phyloP scores from a whole-genome alignment of 768 basidiomycete species.

The Hericium coralloides region DNA sequence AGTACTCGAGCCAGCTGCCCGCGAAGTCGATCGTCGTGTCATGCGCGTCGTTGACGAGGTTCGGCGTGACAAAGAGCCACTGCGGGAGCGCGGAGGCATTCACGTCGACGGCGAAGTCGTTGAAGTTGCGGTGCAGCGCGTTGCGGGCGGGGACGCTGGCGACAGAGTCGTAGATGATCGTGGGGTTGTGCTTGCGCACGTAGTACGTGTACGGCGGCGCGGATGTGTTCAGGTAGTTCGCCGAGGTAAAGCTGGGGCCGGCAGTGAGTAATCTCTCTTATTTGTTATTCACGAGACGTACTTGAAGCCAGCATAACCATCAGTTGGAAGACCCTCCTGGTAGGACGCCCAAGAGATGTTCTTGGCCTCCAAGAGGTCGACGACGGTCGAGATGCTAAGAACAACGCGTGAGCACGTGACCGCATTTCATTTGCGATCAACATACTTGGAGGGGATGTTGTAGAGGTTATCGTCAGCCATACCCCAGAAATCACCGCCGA shows the following conservation, averaged over 20 bases:
- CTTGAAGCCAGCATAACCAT: constrained; percentile 29
- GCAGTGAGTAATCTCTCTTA: neutral
- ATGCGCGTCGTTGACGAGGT: constrained; percentile 48
- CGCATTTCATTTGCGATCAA: neutral
- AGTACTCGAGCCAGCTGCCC: constrained; percentile 37
- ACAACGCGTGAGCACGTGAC: neutral
- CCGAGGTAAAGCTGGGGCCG: constrained; percentile 23
- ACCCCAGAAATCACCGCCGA: constrained; percentile 48
- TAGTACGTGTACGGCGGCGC: constrained; percentile 38
- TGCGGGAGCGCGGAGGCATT: constrained; percentile 42
- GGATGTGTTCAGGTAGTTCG: constrained; percentile 29
- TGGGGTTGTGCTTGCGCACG: constrained; percentile 48
- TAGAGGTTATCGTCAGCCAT: constrained; percentile 33
- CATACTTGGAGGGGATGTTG: constrained; percentile 17
- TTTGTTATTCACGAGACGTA: neutral
- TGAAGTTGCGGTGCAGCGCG: constrained; percentile 46
- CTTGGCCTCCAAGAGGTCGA: constrained; percentile 51
- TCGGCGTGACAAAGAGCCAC: constrained; percentile 57
- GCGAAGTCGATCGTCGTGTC: constrained; percentile 47
- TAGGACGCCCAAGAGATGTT: constrained; percentile 54
- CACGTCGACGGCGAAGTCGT: constrained; percentile 50
- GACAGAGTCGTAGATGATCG: constrained; percentile 43
- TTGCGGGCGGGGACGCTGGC: constrained; percentile 32
- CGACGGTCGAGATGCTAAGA: constrained; percentile 36
- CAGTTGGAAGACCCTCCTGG: constrained; percentile 47